Base-by-base conservation (phyloP, 2,329 filamentous ascomycete species). In the Phialemonium atrogriseum region DNA sequence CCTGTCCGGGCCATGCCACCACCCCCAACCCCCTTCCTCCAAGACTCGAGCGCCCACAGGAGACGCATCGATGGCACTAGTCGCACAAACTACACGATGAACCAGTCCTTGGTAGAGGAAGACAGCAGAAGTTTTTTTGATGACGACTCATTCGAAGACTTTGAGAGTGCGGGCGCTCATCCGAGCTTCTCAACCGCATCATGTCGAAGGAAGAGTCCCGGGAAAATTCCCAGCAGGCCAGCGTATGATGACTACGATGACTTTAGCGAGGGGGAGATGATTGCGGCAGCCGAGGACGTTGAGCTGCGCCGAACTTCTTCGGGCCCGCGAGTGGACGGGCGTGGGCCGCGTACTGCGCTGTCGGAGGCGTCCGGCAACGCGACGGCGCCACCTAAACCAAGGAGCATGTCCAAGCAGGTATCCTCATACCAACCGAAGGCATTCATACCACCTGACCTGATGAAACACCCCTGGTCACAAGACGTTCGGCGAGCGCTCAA, bases 401-500 rank as follows among this genome's bases (percentile, higher is more conserved):
- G 46, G 38, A 37, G 45, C 36, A 23, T 40, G 7, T 45, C 49
- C n/a, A 57, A 52, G 29, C 58, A 45, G 10, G 32, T 33, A 5
- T 40, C 44, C 7, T 47, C 46, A 11, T 39, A 47, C 9, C 48
- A 49, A 13, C 39, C 47, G 3, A 58, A 55, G 32, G 38, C 54
- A 1, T 48, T 50, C 1, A 58, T 73, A 15, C 63, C 68, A 2
- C 52, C 64, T 2, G 62, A 70, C 32, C 53, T 73, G 45, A 80
- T 84, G 70, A 67, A 70, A 29, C 69, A 80, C 47, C 66, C 77
- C 5, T 98, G 93, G 91, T 95, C 88, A 11, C 67, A 73, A 25
- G 88, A 96, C 46, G 83, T 98, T 15, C 81, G 80, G 43, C 70
- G 66, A 33, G 83, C 78, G n/a, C 62, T 98, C 41, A 85, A 82